Conservation (phyloP, 768 basidiomycete species). For the Dacryopinax spathularia region DNA sequence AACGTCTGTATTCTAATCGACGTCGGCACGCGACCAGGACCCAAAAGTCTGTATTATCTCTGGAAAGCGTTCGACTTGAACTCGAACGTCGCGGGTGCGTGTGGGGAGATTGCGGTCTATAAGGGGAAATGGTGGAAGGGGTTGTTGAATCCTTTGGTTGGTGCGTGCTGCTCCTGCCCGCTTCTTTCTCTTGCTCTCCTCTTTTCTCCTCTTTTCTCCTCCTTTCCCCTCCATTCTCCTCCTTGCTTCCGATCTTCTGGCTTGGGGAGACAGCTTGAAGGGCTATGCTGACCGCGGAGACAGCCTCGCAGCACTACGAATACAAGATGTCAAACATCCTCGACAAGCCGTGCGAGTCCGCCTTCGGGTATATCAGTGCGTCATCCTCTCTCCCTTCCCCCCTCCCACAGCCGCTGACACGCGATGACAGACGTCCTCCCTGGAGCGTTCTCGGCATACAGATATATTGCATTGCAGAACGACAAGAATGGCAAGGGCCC, state of each 20-base stretch:
- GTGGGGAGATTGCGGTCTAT: conserved; percentile 89
- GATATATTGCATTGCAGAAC: conserved; percentile 76
- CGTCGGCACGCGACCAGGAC: conserved; percentile 82
- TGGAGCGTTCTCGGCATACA: conserved; percentile 83
- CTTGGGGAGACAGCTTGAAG: neutral
- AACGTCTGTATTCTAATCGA: conserved; percentile 88
- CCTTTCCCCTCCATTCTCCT: no score
- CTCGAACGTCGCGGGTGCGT: conserved; percentile 87
- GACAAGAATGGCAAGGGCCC: conserved; percentile 81
- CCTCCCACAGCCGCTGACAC: neutral
- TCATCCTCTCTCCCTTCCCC: neutral
- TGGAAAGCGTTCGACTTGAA: conserved; percentile 93
- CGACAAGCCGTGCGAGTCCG: conserved; percentile 75
- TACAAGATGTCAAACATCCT: conserved; percentile 93
- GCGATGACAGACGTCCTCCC: conserved; percentile 38
- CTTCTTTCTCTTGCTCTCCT: no score
- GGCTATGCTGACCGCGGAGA: conserved; percentile 43
- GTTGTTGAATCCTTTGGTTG: conserved; percentile 64
- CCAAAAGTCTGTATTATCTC: conserved; percentile 78
- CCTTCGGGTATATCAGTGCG: conserved; percentile 34
- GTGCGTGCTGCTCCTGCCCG: no score
- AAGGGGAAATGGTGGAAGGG: conserved; percentile 80
- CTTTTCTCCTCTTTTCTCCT: no score
- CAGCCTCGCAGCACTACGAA: conserved; percentile 92
- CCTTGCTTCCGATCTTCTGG: conserved; percentile 48